Evolutionary conservation across 2,329 filamentous ascomycete species (phyloP), one percentile per base, ranked within the genome.

Genomic region (Diplodia sapinea): DNA sequence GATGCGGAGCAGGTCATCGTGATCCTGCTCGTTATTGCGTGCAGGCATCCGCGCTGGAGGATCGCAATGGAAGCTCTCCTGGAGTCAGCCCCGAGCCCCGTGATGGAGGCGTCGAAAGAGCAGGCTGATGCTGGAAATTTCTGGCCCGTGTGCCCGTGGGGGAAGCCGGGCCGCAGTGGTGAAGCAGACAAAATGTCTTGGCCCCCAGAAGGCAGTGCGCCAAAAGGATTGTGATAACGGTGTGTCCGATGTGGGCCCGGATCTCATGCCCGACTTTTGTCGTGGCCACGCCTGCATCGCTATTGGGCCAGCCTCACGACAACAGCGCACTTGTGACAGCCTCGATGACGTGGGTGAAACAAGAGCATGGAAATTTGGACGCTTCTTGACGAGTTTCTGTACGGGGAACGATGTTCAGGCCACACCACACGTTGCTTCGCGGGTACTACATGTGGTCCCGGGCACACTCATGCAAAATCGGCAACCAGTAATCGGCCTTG

Each of bases 271-370:
- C 59, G 43, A 50, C n/a, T n/a, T 23, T 51, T 50, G 56, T 59
- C 56, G 55, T 57, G n/a, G 55, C 55, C 36, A 12, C 5, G 26
- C 23, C 29, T 3, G 23, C 5, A 38, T 20, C 43, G 43, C 12
- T 13, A 63, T 51, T 63, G 59, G 59, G 29, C 47, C 59, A 26
- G 6, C 15, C 4, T 17, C 43, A 15, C 20, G 23, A 51, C 29
- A 51, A 4, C 31, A n/a, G n/a, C 47, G 23, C 17, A 38, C 59
- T 50, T 63, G 59, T 63, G 59, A 63, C 59, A 26, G 17, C 29
- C 13, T 38, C 13, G 20, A 51, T 63, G 59, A 63, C 59, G 59
- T 63, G 59, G 59, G 59, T 63, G 59, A 63, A 63, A 63, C 59
- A 63, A 51, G 26, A 31, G 54, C 7, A 56, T 33, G 33, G 17